Conservation (phyloP, 2,329 filamentous ascomycete species). For the Cryphonectria nitschkei region DNA sequence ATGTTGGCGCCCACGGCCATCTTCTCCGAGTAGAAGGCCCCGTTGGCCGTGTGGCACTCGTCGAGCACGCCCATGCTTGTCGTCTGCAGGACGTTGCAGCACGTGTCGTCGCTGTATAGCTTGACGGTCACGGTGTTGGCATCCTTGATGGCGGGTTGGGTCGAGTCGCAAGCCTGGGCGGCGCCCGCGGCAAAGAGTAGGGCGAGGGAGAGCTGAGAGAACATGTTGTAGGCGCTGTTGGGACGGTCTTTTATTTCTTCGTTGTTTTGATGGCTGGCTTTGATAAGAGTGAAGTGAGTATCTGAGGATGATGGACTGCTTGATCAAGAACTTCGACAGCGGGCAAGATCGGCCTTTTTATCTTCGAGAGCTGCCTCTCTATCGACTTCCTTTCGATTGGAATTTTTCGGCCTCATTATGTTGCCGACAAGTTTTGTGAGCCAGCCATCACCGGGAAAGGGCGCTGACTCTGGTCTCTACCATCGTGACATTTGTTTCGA, state of each 20-base stretch:
- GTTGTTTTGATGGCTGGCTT: background rate
- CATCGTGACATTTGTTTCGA: background rate
- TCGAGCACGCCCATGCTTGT: background rate
- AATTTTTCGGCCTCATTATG: background rate
- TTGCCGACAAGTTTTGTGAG: background rate
- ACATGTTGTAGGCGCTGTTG: background rate
- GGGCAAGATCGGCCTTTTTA: background rate
- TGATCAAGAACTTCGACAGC: background rate
- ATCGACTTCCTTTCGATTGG: background rate
- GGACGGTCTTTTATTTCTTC: background rate
- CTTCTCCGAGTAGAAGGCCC: background rate
- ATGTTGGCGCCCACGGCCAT: constrained; percentile 1
- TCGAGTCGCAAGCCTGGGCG: background rate
- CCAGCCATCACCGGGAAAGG: background rate
- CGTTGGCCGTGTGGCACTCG: background rate
- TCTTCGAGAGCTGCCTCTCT: background rate
- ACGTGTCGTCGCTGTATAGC: constrained; percentile 3
- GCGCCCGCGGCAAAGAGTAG: background rate
- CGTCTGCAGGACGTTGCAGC: constrained; percentile 4
- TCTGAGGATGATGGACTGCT: background rate
- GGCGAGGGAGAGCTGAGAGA: background rate
- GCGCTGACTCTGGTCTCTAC: background rate
- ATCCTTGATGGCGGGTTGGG: background rate
- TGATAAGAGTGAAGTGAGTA: background rate
- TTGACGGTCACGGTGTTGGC: background rate